These are phyloP conservation scores for Filobasidium floriforme DNA, from an alignment of 768 basidiomycete genomes.

Conservation along the genomic window DNA sequence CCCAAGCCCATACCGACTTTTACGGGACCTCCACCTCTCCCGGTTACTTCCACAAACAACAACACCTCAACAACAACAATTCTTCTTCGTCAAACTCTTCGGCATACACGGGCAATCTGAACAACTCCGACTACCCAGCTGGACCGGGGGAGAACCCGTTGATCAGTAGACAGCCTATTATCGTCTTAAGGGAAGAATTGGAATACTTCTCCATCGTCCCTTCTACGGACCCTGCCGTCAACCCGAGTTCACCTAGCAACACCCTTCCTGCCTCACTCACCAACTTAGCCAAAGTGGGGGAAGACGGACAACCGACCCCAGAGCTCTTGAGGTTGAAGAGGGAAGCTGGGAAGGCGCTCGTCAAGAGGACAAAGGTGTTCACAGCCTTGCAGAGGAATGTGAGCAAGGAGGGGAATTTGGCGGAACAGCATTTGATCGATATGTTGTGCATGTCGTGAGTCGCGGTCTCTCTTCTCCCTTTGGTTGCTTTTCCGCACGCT, in stretches of 20 bases:
- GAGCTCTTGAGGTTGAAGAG: slow-evolving; percentile 71
- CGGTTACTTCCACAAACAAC: slow-evolving; percentile 55
- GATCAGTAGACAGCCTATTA: slow-evolving; percentile 91
- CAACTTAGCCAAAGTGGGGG: slow-evolving; percentile 48
- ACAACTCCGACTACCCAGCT: slow-evolving; percentile 33
- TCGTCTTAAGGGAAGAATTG: slow-evolving; percentile 92
- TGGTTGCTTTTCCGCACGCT: too few species aligned
- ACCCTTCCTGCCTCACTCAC: neutral
- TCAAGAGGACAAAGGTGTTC: slow-evolving; percentile 86
- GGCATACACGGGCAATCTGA: slow-evolving; percentile 8
- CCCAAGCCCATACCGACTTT: slow-evolving; percentile 75
- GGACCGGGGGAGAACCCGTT: slow-evolving; percentile 67
- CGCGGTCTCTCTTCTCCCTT: neutral
- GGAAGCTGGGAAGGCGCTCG: slow-evolving; percentile 75
- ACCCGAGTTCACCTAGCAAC: neutral
- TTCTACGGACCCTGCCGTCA: neutral
- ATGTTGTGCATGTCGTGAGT: slow-evolving; percentile 98
- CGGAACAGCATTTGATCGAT: slow-evolving; percentile 98
- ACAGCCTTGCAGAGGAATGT: slow-evolving; percentile 97
- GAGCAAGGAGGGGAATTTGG: slow-evolving; percentile 97
- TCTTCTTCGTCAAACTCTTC: slow-evolving; percentile 15
- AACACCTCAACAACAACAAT: slow-evolving; percentile 49
- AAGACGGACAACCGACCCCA: slow-evolving; percentile 70
- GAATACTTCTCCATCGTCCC: slow-evolving; percentile 97
- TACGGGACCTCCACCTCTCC: slow-evolving; percentile 69